These are phyloP conservation scores for Naganishia liquefaciens DNA, from an alignment of 1,284 basidiomycete species.

Conservation along the genomic window DNA sequence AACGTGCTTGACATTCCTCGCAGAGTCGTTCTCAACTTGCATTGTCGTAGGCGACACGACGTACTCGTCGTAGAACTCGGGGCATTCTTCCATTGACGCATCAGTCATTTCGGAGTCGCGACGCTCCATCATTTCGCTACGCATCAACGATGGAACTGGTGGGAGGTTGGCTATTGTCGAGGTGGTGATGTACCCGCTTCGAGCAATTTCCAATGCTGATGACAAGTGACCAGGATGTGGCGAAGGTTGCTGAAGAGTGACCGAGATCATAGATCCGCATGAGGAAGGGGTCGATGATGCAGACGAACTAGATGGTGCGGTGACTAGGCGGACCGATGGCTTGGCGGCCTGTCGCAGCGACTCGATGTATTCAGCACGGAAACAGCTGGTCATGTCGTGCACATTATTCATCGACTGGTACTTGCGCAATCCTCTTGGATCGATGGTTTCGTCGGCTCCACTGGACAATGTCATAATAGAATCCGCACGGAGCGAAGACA, in stretches of 20 bases:
- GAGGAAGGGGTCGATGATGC: slow-evolving; percentile 14
- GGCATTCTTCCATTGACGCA: slow-evolving; percentile 21
- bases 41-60: slow-evolving; percentile 9
- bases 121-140: slow-evolving; percentile 1
- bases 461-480: neutral
- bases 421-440: slow-evolving; percentile 13
- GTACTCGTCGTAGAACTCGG: slow-evolving; percentile 16
- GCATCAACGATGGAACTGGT: slow-evolving; percentile 18
- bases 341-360: slow-evolving; percentile 6
- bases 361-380: slow-evolving; percentile 17
- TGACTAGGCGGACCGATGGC: slow-evolving; percentile 1
- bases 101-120: slow-evolving; percentile 25
- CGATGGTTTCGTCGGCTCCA: neutral
- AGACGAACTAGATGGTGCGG: neutral
- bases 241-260: slow-evolving; percentile 21
- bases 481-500: neutral
- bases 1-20: no score
- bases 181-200: slow-evolving; percentile 14
- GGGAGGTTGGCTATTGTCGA: slow-evolving; percentile 22
- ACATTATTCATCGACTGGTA: slow-evolving; percentile 26
- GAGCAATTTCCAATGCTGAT: slow-evolving; percentile 16
- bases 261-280: slow-evolving; percentile 15
- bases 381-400: slow-evolving; percentile 1
- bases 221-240: neutral
- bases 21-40: no score